Conservation (phyloP, 148 eudicot genomes). For the Pouteria glomerata region DNA sequence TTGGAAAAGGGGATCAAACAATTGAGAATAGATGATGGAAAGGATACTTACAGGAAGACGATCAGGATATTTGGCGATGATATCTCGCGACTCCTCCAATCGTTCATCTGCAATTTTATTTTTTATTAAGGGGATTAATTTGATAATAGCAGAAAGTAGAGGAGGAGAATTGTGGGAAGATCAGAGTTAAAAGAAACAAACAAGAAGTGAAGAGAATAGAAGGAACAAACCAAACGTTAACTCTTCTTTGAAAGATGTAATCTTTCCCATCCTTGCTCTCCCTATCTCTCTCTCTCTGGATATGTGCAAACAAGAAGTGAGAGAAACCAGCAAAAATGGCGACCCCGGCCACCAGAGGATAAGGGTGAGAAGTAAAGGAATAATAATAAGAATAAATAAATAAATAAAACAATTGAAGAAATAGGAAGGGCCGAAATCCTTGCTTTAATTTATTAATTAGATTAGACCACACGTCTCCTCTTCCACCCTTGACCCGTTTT, state of each 20-base stretch:
- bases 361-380: too few species aligned
- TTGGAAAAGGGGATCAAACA: not conserved
- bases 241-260: constrained; percentile 55
- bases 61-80: constrained; percentile 78
- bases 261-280: constrained; percentile 46
- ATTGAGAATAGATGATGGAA: not conserved
- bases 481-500: too few species aligned
- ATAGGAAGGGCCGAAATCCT: too few species aligned
- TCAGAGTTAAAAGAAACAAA: too few species aligned
- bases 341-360: too few species aligned
- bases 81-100: constrained; percentile 56
- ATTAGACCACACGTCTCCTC: too few species aligned
- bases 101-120: constrained; percentile 56
- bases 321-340: too few species aligned
- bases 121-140: not conserved
- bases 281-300: too few species aligned
- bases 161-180: not conserved
- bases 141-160: not conserved
- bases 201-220: not conserved
- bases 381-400: too few species aligned
- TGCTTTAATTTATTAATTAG: too few species aligned
- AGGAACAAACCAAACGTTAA: constrained; percentile 40
- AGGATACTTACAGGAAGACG: constrained; percentile 62
- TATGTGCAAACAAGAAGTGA: too few species aligned
- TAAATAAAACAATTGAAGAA: too few species aligned